Base-by-base conservation (phyloP, 2,329 filamentous ascomycete genomes). In the Plenodomus tracheiphilus region DNA sequence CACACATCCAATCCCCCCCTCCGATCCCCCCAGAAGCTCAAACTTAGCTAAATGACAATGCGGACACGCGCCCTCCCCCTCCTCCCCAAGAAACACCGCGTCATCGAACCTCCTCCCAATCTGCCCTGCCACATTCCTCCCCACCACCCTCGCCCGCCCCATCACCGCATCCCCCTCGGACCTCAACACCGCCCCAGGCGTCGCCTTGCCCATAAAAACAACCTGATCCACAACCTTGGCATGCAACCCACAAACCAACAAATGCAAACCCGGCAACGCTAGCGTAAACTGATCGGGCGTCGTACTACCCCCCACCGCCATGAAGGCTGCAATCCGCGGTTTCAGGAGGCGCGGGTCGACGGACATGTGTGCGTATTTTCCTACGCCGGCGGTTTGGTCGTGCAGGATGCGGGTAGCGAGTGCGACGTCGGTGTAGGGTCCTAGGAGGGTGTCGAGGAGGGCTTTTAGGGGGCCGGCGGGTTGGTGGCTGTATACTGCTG, bases 201-300 rank as follows among this genome's bases (percentile, higher is more conserved):
- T 53, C 18, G 43, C 43, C 19, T 44, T 47, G 4, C 50, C 43
- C 30, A 15, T 42, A 1, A 49, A 39, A 1, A 49, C 30, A 10
- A 20, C 37, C 46, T 53, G 50, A 18, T 53, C 50, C 18, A 53
- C 43, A 18, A 53, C 43, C 6, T 49, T 49, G 8, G 34, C 40
- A 15, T 53, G 50, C 46, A 53, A 37, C 9, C 36, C 16, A 15
- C 42, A 46, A 18, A 42, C 40, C 7, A 53, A 39, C 15, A 53
- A 17, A 42, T 53, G 50, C 41, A 53, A 32, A 10, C 39, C 44
- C n/a, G 50, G 50, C 32, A 53, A 36, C 21, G 41, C 50, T 43
- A 53, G 46, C 16, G 50, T 42, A 13, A 53, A 53, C 30, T 53
- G 50, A 32, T 53, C 50, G 3, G 46, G 43, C 37, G 50, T 53